Base-by-base conservation (phyloP, 1,284 basidiomycete genomes). In the Ganoderma lucidum region DNA sequence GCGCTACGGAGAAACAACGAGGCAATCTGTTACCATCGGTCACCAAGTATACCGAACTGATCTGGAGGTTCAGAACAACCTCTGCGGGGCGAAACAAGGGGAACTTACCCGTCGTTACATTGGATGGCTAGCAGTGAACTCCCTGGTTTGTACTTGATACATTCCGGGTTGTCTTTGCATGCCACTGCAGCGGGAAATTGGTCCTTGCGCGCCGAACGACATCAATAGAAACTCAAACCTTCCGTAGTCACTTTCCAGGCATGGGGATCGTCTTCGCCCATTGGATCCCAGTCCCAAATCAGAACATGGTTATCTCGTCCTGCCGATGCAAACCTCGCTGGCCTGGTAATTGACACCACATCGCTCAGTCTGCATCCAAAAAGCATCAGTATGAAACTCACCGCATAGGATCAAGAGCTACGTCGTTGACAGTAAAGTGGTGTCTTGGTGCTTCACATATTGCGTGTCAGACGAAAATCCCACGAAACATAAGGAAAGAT, bases 331-430 rank as follows among this genome's bases (percentile, higher is more conserved):
- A 79, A 70, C 9, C 65, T 64, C 8, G 51, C 62, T 2, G 72
- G 70, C 30, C 78, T 79, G 62, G 2, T 14, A 41, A 35, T 28
- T n/a, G 14, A 15, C 45, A 37, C 67, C 30, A 23, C 44, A 12
- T 48, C 17, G 15, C 3, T 17, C 15, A 14, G 19, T 32, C 48
- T 19, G 23, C 35, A 41, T n/a, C 30, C 8, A n/a, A 39, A 44
- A 30, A 37, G n/a, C 17, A 45, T 30, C 23, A 17, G 5, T 42
- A n/a, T 28, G 19, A 17, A 30, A 70, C 70, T 17, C 66, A 77
- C 78, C 65, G 30, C n/a, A 63, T 62, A 1, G 78, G 78, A 65
- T 77, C 71, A 32, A 78, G 72, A 15, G 75, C 71, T 6, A 77
- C 70, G 42, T 77, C 75, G 19, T 74, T 75, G 12, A 78, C 74